Conservation (phyloP, 163 green algal genomes). For the Coccomyxa subellipsoidea region DNA sequence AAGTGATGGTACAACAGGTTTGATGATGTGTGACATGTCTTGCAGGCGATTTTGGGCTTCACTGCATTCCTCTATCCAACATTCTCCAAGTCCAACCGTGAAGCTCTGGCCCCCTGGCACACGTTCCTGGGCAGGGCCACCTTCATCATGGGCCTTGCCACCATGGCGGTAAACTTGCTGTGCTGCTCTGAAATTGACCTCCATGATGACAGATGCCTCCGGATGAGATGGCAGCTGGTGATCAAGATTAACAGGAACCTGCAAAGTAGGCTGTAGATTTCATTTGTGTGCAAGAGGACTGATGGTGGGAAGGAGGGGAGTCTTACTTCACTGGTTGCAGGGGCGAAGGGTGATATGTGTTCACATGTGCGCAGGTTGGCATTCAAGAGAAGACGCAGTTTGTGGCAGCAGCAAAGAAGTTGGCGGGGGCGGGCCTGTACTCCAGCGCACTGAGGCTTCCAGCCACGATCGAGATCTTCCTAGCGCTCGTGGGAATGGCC, state of each 20-base stretch:
- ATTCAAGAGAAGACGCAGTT: constrained; percentile 75
- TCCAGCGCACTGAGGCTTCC: constrained; percentile 39
- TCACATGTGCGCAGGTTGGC: constrained; percentile 51
- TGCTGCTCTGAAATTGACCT: neutral
- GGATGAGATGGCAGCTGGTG: too few species aligned
- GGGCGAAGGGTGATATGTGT: too few species aligned
- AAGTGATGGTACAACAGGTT: neutral
- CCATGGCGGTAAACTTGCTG: constrained; percentile 28
- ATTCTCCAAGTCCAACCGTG: constrained; percentile 24
- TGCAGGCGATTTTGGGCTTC: constrained; percentile 37
- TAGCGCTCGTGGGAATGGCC: constrained; percentile 30
- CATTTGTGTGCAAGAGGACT: neutral
- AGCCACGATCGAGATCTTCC: constrained; percentile 38
- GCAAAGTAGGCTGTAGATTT: neutral
- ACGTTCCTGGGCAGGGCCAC: constrained; percentile 41
- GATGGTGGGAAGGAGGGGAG: too few species aligned
- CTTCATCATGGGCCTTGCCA: constrained; percentile 48
- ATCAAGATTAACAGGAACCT: neutral
- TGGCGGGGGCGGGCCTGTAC: constrained; percentile 24
- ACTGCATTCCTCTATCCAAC: constrained; percentile 53
- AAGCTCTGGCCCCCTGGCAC: constrained; percentile 50
- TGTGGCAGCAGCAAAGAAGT: constrained; percentile 40
- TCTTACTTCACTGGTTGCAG: too few species aligned
- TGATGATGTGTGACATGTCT: neutral
- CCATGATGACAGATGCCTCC: too few species aligned